phyloP scores from a whole-genome alignment of 2,329 filamentous ascomycete species.

The Exophiala oligosperma region DNA sequence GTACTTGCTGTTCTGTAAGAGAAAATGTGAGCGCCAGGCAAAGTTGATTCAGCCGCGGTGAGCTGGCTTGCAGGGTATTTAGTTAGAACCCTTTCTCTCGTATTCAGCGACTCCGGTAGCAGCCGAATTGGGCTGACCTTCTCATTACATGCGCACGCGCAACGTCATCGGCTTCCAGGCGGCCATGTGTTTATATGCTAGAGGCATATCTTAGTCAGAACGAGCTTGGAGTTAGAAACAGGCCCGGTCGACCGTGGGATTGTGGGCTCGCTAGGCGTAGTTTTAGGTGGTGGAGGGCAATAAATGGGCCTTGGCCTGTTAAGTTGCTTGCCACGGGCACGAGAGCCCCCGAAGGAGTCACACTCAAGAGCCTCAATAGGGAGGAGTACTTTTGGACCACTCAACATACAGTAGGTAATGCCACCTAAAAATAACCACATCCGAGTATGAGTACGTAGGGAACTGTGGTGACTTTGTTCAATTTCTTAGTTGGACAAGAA shows the following conservation, averaged over 20 bases:
- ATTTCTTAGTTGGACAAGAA: too few relatives aligned
- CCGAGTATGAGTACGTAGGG: too few relatives aligned
- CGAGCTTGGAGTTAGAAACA: neutral
- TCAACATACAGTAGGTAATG: too few relatives aligned
- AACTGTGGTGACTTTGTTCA: too few relatives aligned
- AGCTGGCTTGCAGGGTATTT: neutral
- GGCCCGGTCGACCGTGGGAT: neutral
- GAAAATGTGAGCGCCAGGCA: neutral
- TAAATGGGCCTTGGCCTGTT: neutral
- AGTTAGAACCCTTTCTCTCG: neutral
- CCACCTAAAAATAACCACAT: too few relatives aligned
- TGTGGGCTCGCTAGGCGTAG: neutral
- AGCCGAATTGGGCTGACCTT: conserved; percentile 10
- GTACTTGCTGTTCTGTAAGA: neutral
- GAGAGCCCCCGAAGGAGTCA: too few relatives aligned
- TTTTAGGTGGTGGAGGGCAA: neutral
- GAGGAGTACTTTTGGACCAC: too few relatives aligned
- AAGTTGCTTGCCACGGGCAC: too few relatives aligned
- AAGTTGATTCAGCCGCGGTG: conserved; percentile 6
- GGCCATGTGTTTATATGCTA: neutral
- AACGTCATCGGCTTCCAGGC: conserved; percentile 15
- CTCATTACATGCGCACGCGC: neutral
- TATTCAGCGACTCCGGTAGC: conserved; percentile 13
- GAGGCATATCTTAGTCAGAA: conserved; percentile 21
- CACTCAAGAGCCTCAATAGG: too few relatives aligned